Base-by-base conservation (phyloP, 2,329 filamentous ascomycete genomes). In the Metarhizium humberi region DNA sequence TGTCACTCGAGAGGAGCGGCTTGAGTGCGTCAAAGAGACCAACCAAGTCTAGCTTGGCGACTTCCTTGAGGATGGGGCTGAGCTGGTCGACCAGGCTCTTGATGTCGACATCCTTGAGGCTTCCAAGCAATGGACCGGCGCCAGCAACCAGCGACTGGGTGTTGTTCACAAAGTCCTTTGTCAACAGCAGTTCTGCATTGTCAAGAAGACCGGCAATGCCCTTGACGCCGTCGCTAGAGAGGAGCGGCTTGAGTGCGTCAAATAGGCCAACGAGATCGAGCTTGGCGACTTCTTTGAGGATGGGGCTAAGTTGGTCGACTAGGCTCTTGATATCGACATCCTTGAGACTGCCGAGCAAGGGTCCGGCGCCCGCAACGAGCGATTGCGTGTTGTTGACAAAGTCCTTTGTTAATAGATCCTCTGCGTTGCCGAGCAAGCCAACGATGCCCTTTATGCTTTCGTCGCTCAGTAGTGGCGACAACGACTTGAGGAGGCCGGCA, bases 321-420 rank as follows among this genome's bases (percentile, higher is more conserved):
- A 56, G 16, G 10, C 51, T n/a, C 18, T 69, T 64, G 6, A 66
- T 56, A 0, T 66, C 46, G 7, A 64, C 16, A 13, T 67, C 53
- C 63, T 73, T 67, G 10, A 72, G 64, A 38, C 67, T 64, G 32
- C 64, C 64, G 5, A 73, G 57, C 2, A 74, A 56, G 0, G 71
- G 70, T 29, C 55, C 57, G 55, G 66, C 66, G 16, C 63, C 55
- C 0, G 55, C 55, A 30, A 56, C n/a, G 13, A 57, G 55, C 3
- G 55, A 57, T 42, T 57, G 52, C 1, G 55, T 57, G 7, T 57
- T 63, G 1, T 58, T 58, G 4, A 68, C 60, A 1, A 68, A 57
- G 10, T 58, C 56, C 18, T 63, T 63, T 0, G 55, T 56, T 3
- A 56, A 42, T 2, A 56, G n/a, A 1, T 25, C n/a, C 32, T 56